Conservation (phyloP, 225 moss, liverwort and hornwort genomes). For the Rhytidiadelphus loreus region DNA sequence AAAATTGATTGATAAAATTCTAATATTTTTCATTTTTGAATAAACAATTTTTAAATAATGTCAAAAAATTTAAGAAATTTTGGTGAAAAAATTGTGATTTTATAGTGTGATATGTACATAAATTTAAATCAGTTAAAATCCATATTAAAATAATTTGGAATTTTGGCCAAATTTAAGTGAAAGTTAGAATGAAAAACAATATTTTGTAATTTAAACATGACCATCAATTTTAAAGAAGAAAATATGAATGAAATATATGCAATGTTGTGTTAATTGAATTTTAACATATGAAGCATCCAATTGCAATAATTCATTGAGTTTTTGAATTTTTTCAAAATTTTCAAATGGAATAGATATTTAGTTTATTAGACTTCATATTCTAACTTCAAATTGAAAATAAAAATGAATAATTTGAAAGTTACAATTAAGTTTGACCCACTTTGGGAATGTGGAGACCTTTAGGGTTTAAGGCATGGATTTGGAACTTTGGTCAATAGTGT, state of each 20-base stretch:
- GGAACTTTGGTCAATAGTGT: not conserved
- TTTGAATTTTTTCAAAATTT: not conserved
- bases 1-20: no score
- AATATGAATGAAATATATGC: not conserved
- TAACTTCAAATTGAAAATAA: not conserved
- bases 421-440: not conserved
- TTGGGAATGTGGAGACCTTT: not conserved
- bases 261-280: not conserved
- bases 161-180: not conserved
- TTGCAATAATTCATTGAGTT: not conserved
- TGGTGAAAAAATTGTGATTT: not conserved
- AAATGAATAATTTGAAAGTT: not conserved
- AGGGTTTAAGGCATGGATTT: not conserved
- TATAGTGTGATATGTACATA: not conserved
- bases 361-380: not conserved
- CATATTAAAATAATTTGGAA: not conserved
- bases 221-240: no score
- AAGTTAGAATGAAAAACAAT: not conserved
- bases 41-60: no score
- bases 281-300: not conserved
- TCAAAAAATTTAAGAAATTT: no score
- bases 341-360: not conserved
- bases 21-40: no score
- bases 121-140: not conserved
- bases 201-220: not conserved